Evolutionary conservation across 768 basidiomycete genomes (phyloP).

Genomic region (Termitomyces sp.): DNA sequence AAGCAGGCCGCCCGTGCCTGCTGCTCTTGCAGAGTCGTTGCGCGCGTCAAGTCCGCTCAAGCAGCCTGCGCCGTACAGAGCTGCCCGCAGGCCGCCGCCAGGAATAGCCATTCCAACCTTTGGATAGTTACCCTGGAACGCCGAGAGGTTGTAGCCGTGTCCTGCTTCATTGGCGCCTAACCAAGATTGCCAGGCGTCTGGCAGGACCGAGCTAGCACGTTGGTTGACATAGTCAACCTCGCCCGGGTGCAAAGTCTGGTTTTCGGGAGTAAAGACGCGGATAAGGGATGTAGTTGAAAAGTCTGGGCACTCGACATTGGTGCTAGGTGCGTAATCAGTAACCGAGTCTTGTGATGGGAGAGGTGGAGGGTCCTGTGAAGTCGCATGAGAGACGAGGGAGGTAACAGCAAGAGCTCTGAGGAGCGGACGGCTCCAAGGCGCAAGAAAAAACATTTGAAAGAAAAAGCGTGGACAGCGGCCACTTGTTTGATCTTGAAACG

Average conservation of each 20-base stretch:
- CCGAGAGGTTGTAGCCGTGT: conserved; percentile 49
- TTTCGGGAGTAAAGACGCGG: conserved; percentile 46
- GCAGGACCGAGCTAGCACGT: conserved; percentile 37
- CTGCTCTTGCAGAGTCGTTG: conserved; percentile 50
- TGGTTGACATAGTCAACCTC: conserved; percentile 45
- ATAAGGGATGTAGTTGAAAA: conserved; percentile 42
- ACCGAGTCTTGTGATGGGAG: conserved; percentile 25
- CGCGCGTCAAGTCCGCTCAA: conserved; percentile 57
- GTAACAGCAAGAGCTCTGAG: conserved; percentile 6
- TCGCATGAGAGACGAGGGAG: conserved; percentile 10
- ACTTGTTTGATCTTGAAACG: background rate
- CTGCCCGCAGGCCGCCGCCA: conserved; percentile 69
- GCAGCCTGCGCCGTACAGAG: conserved; percentile 60
- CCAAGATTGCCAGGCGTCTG: conserved; percentile 56
- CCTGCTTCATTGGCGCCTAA: conserved; percentile 48
- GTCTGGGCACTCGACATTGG: conserved; percentile 49
- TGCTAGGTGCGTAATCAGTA: conserved; percentile 49
- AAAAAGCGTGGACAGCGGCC: background rate
- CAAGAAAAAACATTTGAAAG: background rate
- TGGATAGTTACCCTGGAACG: conserved; percentile 39
- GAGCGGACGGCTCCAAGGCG: background rate
- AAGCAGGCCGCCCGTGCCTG: conserved; percentile 63
- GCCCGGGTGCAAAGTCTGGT: conserved; percentile 44
- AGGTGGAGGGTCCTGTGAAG: conserved; percentile 13
- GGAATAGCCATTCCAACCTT: conserved; percentile 62